Conservation (phyloP, 2,329 filamentous ascomycete genomes). For the Trichophaea hybrida region DNA sequence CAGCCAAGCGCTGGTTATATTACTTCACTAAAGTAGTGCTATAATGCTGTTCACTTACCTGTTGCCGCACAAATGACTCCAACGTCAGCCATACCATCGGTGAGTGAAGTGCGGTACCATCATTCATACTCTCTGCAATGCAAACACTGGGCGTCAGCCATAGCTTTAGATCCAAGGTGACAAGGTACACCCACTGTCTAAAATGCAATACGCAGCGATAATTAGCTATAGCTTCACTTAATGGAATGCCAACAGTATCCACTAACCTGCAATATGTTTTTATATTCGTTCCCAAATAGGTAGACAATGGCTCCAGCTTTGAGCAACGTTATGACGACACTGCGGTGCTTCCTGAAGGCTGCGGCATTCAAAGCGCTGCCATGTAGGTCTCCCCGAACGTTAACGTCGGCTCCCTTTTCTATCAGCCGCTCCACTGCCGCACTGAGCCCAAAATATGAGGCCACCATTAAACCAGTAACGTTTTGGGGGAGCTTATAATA, state of each 20-base stretch:
- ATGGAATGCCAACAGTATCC: not conserved
- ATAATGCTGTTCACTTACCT: not conserved
- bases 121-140: not conserved
- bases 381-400: not conserved
- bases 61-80: not conserved
- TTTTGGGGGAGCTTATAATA: not conserved
- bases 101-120: not conserved
- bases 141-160: not conserved
- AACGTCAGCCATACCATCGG: not conserved
- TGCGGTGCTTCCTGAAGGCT: not conserved
- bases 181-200: not conserved
- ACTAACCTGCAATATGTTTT: not conserved
- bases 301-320: slow-evolving; percentile 1
- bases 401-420: not conserved
- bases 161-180: not conserved
- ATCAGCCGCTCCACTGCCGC: not conserved
- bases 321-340: not conserved
- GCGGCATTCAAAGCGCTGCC: slow-evolving; percentile 4
- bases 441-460: not conserved
- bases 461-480: not conserved
- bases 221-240: not conserved
- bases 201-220: not conserved
- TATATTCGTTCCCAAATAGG: not conserved
- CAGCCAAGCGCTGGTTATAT: too few species aligned
- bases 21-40: not conserved